These are phyloP conservation scores for Chaetothyriales sp. DNA, from an alignment of 2,329 filamentous ascomycete genomes.

Conservation along the genomic window DNA sequence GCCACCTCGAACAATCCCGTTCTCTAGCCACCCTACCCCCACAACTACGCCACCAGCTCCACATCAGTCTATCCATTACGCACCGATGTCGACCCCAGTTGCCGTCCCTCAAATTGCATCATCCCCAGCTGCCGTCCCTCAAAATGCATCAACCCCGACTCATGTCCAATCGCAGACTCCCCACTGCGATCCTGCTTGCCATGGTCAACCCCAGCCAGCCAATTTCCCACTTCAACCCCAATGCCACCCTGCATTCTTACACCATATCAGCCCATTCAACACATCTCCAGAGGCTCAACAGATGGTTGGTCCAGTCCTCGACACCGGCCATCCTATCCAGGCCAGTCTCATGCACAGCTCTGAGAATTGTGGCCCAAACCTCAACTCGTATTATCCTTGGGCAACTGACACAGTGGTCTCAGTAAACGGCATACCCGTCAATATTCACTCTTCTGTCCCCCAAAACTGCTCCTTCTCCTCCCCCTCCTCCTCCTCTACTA, in stretches of 20 bases:
- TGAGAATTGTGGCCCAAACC: background rate
- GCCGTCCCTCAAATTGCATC: constrained; percentile 10
- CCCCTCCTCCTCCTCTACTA: no score
- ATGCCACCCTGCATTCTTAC: constrained; percentile 54
- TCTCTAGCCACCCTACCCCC: constrained; percentile 8
- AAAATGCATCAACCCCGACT: constrained; percentile 6
- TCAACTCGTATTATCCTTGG: no score
- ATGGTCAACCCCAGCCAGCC: constrained; percentile 31
- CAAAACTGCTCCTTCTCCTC: no score
- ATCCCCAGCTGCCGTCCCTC: constrained; percentile 7
- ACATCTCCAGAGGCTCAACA: constrained; percentile 41
- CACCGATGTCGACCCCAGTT: constrained; percentile 33
- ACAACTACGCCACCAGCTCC: constrained; percentile 26
- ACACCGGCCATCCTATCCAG: constrained; percentile 32
- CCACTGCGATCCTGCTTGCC: constrained; percentile 19
- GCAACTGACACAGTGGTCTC: no score
- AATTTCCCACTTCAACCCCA: constrained; percentile 84
- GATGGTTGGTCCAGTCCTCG: constrained; percentile 32
- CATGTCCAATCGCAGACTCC: constrained; percentile 13
- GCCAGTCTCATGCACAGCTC: constrained; percentile 35
- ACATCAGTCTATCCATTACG: constrained; percentile 15
- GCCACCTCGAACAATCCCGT: constrained; percentile 10
- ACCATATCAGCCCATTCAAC: constrained; percentile 32
- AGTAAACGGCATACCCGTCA: no score
- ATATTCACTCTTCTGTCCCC: no score